Evolutionary conservation across 2,329 filamentous ascomycete genomes (phyloP), one percentile per base, ranked within the genome.

Genomic region (Ophiostoma angusticollis): DNA sequence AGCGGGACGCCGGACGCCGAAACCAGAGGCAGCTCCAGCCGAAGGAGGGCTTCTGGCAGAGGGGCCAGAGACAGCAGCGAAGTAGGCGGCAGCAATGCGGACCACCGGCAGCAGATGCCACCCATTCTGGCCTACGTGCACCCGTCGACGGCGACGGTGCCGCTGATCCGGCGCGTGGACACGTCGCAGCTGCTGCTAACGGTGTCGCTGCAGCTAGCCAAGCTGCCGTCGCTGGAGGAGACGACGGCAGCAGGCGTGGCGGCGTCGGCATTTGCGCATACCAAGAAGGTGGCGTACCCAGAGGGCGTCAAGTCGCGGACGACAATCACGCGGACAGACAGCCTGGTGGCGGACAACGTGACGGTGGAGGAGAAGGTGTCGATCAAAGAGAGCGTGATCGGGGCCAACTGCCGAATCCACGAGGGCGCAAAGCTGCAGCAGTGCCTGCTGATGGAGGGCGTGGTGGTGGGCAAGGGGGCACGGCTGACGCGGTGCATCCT

Each of bases 361-460:
- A 85, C 78, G 1, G 78, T 96, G 0, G 84, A 89, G 53, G 84
- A 89, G 51, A 89, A 89, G 56, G 80, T 77, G 18, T 81, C 86
- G n/a, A 82, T 98, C 61, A 95, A 94, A 58, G 85, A 94, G 58
- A 81, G 71, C 27, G 84, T 95, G 22, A 75, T 98, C 29, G 91
- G 91, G 3, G 76, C 84, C 5, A 85, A 84, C 50, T 93, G 85
- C 56, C 80, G 83, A 51, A 89, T 98, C 47, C 78, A 79, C 45
- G 78, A 80, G 49, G 85, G 86, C n/a, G 85, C 82, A 22, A 83
- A 87, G 48, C 62, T 98, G 31, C 78, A 77, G n/a, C 74, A 87
- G 47, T 96, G 89, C 58, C 60, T 96, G 34, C 63, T 96, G 16
- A 95, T 96, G 85, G 89, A 96, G 44, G 84, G 84, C 4, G 87